Evolutionary conservation across 2,329 filamentous ascomycete species (phyloP).

Genomic region (Clonostachys chloroleuca): DNA sequence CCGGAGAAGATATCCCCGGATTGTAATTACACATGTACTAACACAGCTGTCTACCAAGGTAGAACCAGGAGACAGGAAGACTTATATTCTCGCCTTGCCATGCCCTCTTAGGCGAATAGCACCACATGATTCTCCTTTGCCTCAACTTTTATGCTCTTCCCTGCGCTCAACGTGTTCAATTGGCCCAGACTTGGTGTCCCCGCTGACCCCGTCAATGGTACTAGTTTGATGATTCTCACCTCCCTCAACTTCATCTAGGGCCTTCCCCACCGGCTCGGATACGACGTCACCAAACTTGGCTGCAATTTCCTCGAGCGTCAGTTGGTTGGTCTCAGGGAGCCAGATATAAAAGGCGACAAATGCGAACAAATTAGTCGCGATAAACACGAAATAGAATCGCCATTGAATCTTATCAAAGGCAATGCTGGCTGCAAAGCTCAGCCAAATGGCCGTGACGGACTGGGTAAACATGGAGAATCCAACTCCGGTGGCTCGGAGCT

Average conservation of each 20-base stretch:
- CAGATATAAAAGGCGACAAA: conserved; percentile 20
- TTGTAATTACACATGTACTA: too few species aligned
- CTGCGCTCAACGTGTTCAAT: too few species aligned
- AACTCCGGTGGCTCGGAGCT: conserved; percentile 13
- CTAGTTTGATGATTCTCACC: background rate
- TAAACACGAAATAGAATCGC: conserved; percentile 24
- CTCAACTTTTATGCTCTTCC: too few species aligned
- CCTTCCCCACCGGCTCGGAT: background rate
- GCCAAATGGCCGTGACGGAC: conserved; percentile 19
- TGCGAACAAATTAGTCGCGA: conserved; percentile 20
- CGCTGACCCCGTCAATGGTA: too few species aligned
- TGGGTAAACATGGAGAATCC: conserved; percentile 17
- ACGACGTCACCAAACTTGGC: conserved; percentile 21
- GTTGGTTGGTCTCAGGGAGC: conserved; percentile 23
- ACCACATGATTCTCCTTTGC: too few species aligned
- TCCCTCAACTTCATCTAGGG: background rate
- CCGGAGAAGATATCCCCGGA: too few species aligned
- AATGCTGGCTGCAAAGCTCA: conserved; percentile 15
- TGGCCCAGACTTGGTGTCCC: too few species aligned
- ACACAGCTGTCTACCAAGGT: too few species aligned
- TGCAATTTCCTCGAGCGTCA: conserved; percentile 23
- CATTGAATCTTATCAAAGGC: conserved; percentile 20
- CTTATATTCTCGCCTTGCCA: too few species aligned
- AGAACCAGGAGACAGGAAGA: too few species aligned
- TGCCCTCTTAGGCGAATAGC: too few species aligned